phyloP scores from a whole-genome alignment of 1,139 yeast species.

The Insectozyma bohioensis region DNA sequence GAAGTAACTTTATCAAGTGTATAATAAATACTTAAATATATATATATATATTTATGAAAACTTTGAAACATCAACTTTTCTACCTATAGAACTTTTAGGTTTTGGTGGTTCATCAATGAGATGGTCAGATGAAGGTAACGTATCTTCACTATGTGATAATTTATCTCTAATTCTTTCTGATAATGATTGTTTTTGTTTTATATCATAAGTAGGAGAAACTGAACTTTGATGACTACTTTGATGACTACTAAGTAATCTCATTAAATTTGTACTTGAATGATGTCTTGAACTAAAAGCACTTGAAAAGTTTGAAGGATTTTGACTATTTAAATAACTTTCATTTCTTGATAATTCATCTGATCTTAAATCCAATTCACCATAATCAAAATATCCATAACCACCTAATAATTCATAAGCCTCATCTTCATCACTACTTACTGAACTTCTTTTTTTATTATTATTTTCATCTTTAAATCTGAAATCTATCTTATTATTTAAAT shows the following conservation, averaged over 20 bases:
- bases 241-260: slow-evolving; percentile 14
- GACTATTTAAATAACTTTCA: slow-evolving; percentile 31
- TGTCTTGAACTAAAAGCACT: slow-evolving; percentile 26
- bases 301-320: slow-evolving; percentile 20
- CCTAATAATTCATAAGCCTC: slow-evolving; percentile 47
- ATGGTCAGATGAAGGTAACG: slow-evolving; percentile 7
- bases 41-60: slow-evolving; percentile 4
- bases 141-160: slow-evolving; percentile 25
- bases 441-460: background rate
- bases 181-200: slow-evolving; percentile 30
- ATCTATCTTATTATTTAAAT: slow-evolving; percentile 1
- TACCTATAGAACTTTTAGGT: slow-evolving; percentile 21
- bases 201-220: slow-evolving; percentile 15
- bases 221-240: slow-evolving; percentile 7
- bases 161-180: slow-evolving; percentile 40
- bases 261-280: slow-evolving; percentile 33
- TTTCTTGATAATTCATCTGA: slow-evolving; percentile 30
- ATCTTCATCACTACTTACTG: slow-evolving; percentile 7
- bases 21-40: no score
- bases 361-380: slow-evolving; percentile 51
- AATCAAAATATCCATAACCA: slow-evolving; percentile 76
- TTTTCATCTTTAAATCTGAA: background rate
- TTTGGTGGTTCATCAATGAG: slow-evolving; percentile 1
- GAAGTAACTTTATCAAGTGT: no score
- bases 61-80: slow-evolving; percentile 20